Conservation (phyloP, 345 rosid genomes). For the Syzygium aromaticum region DNA sequence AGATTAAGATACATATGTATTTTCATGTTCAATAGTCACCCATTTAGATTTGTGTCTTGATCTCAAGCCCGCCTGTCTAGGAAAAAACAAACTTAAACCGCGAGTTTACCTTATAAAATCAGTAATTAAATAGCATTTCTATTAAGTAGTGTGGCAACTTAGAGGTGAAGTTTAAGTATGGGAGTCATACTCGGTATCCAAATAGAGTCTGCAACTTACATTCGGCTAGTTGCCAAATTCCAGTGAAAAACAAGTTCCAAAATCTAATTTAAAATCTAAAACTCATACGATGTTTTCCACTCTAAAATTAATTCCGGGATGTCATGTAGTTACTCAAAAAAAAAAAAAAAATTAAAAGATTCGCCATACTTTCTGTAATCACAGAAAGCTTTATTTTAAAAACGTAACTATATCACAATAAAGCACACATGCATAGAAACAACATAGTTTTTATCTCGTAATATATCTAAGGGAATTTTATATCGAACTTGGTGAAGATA, state of each 20-base stretch:
- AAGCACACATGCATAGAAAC: neutral
- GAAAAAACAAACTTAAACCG: neutral
- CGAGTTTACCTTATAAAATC: neutral
- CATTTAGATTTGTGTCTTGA: neutral
- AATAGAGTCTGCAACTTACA: neutral
- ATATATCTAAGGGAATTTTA: neutral
- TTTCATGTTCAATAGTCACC: neutral
- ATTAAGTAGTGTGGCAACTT: neutral
- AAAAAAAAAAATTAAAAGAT: neutral
- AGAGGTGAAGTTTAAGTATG: neutral
- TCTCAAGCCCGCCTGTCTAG: neutral
- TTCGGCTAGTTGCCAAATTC: neutral
- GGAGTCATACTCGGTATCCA: neutral
- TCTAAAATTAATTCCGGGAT: neutral
- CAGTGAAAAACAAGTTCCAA: neutral
- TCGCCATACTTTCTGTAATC: neutral
- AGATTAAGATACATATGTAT: neutral
- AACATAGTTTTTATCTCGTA: neutral
- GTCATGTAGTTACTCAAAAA: neutral
- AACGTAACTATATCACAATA: neutral
- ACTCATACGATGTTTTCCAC: too few relatives aligned
- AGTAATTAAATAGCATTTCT: neutral
- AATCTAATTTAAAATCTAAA: too few relatives aligned
- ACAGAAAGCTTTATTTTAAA: neutral
- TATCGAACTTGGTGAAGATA: neutral